A percentile compares a stretch with the other conserved stretches of the same genome.
phyloP scores from a whole-genome alignment of 768 basidiomycete species.

The Mycena vulgaris region DNA sequence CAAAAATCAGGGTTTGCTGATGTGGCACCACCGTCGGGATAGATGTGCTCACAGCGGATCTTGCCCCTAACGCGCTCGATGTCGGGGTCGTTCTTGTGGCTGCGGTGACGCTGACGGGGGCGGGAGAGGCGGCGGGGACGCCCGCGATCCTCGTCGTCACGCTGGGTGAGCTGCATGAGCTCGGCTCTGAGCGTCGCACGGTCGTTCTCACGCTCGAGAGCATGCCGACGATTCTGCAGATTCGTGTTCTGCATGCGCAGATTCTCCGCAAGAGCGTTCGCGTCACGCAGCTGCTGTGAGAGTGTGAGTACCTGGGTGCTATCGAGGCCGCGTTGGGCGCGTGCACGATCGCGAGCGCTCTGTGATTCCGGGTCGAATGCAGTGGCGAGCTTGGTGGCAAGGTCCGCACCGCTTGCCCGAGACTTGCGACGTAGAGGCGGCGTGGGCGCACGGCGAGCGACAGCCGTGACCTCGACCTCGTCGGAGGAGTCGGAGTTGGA shows the following conservation, averaged over 20 bases:
- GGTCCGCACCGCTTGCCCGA: constrained; percentile 6
- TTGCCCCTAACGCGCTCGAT: constrained; percentile 10
- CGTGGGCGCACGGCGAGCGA: no score
- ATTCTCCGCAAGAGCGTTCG: constrained; percentile 12
- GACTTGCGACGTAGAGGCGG: constrained; percentile 10
- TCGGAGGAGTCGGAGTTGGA: neutral
- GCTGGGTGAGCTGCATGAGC: constrained; percentile 11
- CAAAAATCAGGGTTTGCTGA: no score
- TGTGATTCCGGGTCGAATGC: constrained; percentile 3
- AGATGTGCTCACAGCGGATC: no score
- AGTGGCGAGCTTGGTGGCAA: constrained; percentile 3
- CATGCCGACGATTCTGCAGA: constrained; percentile 21
- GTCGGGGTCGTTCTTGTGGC: constrained; percentile 5
- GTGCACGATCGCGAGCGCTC: constrained; percentile 5
- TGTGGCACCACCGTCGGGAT: no score
- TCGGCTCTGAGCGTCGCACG: constrained; percentile 32
- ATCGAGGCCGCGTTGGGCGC: constrained; percentile 15
- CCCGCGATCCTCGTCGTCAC: constrained; percentile 2
- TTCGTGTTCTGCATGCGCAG: constrained; percentile 31
- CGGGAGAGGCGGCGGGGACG: constrained; percentile 7
- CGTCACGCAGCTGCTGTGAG: constrained; percentile 25
- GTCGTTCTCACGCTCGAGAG: constrained; percentile 33
- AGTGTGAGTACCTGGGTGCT: constrained; percentile 10
- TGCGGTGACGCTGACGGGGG: constrained; percentile 11
- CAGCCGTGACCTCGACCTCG: neutral